Base-by-base conservation (phyloP, 2,329 filamentous ascomycete genomes). In the Cladosporium colombiae region DNA sequence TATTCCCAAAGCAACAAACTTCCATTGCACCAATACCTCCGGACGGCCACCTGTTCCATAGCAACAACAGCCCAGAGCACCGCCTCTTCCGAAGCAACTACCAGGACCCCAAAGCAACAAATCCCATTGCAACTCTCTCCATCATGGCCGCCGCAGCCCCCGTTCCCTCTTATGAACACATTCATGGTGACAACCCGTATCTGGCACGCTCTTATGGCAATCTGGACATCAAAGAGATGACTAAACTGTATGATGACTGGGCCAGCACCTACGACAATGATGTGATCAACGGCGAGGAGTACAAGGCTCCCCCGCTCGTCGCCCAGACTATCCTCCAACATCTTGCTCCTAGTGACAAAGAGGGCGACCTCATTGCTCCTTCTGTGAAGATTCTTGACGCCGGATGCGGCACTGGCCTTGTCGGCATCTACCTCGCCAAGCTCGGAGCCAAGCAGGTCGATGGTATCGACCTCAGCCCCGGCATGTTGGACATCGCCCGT, bases 391-490 rank as follows among this genome's bases (percentile, higher is more conserved):
- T 86, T 64, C 78, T 85, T 0, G 84, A 86, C 66, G 84, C 84
- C 25, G 84, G 84, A n/a, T 86, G 84, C 65, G 84, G 84, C 4
- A 86, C 84, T 0, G 84, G 84, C 0, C 79, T 85, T 10, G 83
- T 85, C 13, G 84, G 83, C 4, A 72, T 79, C 23, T 80, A 80
- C 29, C 79, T 86, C 4, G 71, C 77, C 35, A 65, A 58, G 31
- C 62, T 65, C 16, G 80, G 81, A 2, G 80, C 79, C 3, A 77
- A 77, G 44, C 74, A 77, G n/a, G 79, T 86, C 50, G 82, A 85
- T 60, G 85, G 85, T 29, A 72, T 85, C 29, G 85, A 87, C 68
- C 74, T 86, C 18, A 83, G 81, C 60, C 77, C 79, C 1, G 80
- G 81, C 35, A 86, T 86, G 85, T 79, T 87, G 5, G 78, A 80